Percentiles rank a stretch among this genome's conserved stretches.
Conservation (phyloP, 805 yeast species). For the Myxozyma monticola region DNA sequence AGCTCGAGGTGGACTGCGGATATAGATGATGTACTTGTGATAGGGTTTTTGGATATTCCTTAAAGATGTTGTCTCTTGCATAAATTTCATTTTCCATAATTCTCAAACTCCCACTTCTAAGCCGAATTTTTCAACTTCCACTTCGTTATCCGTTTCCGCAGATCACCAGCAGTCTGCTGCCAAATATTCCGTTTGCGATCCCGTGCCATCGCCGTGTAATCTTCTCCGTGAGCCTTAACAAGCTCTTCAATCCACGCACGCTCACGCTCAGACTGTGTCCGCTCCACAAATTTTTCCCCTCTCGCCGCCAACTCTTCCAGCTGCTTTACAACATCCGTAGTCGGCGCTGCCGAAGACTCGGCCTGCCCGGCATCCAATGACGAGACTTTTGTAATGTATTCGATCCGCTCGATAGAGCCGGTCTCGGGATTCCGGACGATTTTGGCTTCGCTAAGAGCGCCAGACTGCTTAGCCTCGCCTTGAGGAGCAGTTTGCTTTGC, state of each 20-base stretch:
- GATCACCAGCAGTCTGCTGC: conserved; percentile 84
- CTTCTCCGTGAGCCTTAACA: conserved; percentile 79
- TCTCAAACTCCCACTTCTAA: too few relatives aligned
- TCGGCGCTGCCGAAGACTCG: conserved; percentile 31
- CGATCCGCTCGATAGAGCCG: conserved; percentile 30
- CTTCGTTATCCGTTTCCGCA: conserved; percentile 65
- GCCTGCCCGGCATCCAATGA: conserved; percentile 34
- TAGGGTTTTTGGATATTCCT: neutral
- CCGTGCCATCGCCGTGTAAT: conserved; percentile 88
- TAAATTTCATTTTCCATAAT: neutral
- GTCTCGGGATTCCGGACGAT: conserved; percentile 16
- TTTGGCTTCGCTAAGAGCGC: too few relatives aligned
- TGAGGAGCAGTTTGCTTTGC: too few relatives aligned
- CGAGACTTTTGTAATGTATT: conserved; percentile 55
- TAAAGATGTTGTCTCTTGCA: neutral
- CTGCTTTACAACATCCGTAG: conserved; percentile 63
- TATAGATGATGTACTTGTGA: neutral
- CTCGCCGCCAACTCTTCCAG: conserved; percentile 61
- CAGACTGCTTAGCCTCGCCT: too few relatives aligned
- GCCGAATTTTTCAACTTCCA: conserved; percentile 35
- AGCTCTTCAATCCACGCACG: conserved; percentile 65
- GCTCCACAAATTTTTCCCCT: conserved; percentile 45
- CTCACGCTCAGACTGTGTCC: conserved; percentile 71
- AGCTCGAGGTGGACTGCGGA: neutral
- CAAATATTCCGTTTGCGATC: conserved; percentile 47